Evolutionary conservation across 495 filamentous ascomycete species (phyloP), one percentile per base, ranked within the genome.

Genomic region (Podospora tetraspora): DNA sequence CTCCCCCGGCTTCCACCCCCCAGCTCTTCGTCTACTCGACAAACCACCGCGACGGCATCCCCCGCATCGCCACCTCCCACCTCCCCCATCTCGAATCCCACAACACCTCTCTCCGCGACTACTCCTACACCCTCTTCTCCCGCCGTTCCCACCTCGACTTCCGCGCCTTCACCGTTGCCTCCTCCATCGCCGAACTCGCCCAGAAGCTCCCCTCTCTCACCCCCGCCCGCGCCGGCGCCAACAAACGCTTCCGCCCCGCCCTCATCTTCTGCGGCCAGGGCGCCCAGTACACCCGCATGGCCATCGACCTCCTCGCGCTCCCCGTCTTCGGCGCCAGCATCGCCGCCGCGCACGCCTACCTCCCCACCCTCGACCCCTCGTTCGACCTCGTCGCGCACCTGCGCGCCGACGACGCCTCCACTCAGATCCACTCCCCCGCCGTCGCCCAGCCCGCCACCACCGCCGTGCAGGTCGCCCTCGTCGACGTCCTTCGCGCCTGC

Each of bases 401-500:
- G 21, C 19, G 11, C 37, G 30, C 60, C 8, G 22, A 32, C 59
- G 67, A 63, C 13, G 61, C 21, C n/a, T 23, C 56, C 2, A 59
- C 62, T 64, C 64, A 78, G 23, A 78, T 80, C 29, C 61, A 64
- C 59, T 6, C 43, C 12, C 57, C 70, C 7, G 57, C 27, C 16
- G 25, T 69, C 22, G 37, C 62, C n/a, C 83, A 84, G 65, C 73
- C 82, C 6, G 57, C 80, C 30, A 86, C 79, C 58, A 84, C 82
- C 3, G 79, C 78, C n/a, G 64, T 86, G 7, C 83, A 86, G 66
- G 74, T 86, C 24, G 82, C 81, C 6, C 69, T 90, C 9, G 85
- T 88, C 0, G 82, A 86, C 25, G 70, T 90, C 6, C 73, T 89
- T 3, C 67, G 67, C 12, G 78, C 77, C 37, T 85, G 82, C 79